These are phyloP conservation scores for Tulasnella sp. DNA, from an alignment of 768 basidiomycete species.

Conservation along the genomic window DNA sequence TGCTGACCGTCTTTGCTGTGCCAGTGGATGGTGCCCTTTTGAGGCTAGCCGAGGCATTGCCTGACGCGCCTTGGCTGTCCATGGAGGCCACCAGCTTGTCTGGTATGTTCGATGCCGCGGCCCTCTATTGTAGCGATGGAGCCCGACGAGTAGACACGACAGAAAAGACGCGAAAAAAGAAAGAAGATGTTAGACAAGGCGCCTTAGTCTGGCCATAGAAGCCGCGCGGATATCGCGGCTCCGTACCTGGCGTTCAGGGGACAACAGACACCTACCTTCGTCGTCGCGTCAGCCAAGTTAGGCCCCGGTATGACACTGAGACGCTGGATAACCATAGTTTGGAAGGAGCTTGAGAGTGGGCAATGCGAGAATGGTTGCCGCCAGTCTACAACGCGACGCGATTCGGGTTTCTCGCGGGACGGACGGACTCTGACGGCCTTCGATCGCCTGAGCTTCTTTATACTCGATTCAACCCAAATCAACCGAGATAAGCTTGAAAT, in stretches of 20 bases:
- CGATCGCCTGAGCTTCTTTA: no score
- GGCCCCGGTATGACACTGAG: slow-evolving; percentile 4
- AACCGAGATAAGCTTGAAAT: no score
- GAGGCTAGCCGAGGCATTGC: not conserved
- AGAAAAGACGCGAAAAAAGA: not conserved
- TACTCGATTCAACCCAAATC: no score
- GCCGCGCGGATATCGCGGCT: no score
- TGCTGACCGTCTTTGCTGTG: slow-evolving; percentile 8
- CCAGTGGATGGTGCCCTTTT: slow-evolving; percentile 2
- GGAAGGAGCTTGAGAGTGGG: not conserved
- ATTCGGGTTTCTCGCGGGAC: no score
- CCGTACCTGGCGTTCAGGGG: no score
- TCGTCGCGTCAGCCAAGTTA: no score
- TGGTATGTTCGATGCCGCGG: not conserved
- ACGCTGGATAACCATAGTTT: slow-evolving; percentile 14
- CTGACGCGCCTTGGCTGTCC: not conserved
- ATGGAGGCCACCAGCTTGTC: slow-evolving; percentile 3
- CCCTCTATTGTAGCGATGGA: not conserved
- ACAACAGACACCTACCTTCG: no score
- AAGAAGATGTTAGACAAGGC: slow-evolving; percentile 3
- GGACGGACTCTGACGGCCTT: no score
- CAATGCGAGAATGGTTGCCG: no score
- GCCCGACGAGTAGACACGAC: not conserved
- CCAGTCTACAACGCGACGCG: no score
- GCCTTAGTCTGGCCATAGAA: not conserved